Conservation (phyloP, 2,329 filamentous ascomycete species). For the Botryotinia globosa region DNA sequence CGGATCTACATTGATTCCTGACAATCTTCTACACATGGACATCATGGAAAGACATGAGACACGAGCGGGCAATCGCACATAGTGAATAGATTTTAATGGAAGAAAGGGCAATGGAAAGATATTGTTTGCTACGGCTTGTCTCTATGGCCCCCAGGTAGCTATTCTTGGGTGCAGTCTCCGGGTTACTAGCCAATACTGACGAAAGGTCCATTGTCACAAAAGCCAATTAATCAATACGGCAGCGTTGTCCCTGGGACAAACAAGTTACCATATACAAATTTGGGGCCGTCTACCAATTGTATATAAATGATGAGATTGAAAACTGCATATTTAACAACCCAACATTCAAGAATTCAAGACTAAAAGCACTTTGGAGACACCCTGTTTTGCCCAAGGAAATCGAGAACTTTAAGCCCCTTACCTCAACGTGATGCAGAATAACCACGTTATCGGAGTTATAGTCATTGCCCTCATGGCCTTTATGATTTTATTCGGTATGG, state of each 20-base stretch:
- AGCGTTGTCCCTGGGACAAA: neutral
- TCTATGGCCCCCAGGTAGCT: no score
- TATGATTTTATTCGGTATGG: slow-evolving; percentile 4
- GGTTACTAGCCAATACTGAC: neutral
- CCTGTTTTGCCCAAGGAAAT: neutral
- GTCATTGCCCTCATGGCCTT: neutral
- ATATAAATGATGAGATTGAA: neutral
- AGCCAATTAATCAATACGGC: neutral
- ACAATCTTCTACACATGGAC: neutral
- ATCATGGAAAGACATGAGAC: neutral
- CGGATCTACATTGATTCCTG: no score
- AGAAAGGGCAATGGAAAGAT: neutral
- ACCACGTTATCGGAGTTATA: neutral
- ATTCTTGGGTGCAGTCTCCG: neutral
- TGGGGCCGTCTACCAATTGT: neutral
- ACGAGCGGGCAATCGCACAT: neutral
- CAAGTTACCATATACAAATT: neutral
- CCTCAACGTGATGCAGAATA: neutral
- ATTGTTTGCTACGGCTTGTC: neutral
- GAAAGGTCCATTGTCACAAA: neutral
- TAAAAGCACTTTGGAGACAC: neutral
- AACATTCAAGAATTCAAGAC: neutral
- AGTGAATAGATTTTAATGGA: neutral
- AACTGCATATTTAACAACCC: neutral
- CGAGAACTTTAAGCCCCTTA: neutral